Conservation (phyloP, 2,329 filamentous ascomycete genomes). For the Alternaria novae-zelandiae region DNA sequence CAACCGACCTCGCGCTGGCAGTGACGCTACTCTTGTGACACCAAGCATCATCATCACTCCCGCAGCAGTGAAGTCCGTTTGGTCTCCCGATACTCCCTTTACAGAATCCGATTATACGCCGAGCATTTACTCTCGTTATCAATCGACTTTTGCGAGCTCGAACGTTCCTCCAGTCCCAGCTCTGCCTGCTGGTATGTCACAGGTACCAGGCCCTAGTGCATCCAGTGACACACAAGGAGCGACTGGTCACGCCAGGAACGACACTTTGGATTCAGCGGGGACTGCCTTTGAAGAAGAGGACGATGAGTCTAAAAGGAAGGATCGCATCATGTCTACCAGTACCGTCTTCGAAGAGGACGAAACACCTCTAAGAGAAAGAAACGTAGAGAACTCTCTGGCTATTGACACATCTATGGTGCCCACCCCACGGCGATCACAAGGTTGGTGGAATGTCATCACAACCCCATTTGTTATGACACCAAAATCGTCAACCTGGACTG, state of each 20-base stretch:
- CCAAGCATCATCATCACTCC: constrained; percentile 62
- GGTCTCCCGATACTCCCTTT: constrained; percentile 65
- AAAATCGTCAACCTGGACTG: constrained; percentile 45
- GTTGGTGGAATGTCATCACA: constrained; percentile 80
- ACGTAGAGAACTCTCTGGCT: constrained; percentile 40
- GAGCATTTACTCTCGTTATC: constrained; percentile 67
- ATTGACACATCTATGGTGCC: constrained; percentile 52
- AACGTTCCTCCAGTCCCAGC: constrained; percentile 60
- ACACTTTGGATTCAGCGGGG: constrained; percentile 44
- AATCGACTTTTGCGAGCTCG: constrained; percentile 46
- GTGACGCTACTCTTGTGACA: constrained; percentile 49
- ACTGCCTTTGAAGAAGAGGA: constrained; percentile 59
- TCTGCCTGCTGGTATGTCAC: constrained; percentile 33
- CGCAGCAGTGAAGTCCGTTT: constrained; percentile 59
- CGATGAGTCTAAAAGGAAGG: constrained; percentile 50
- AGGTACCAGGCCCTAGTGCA: constrained; percentile 8
- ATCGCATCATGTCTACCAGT: constrained; percentile 60
- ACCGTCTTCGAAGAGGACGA: constrained; percentile 76
- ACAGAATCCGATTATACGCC: constrained; percentile 64
- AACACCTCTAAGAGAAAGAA: constrained; percentile 36
- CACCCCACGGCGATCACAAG: constrained; percentile 65
- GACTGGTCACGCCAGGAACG: constrained; percentile 32
- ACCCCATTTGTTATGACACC: constrained; percentile 66
- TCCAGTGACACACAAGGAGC: not conserved
- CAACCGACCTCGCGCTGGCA: constrained; percentile 46